Percentiles rank a stretch among this genome's conserved stretches.
Evolutionary conservation across 176 grass and related monocot genomes (phyloP).

Genomic region (Oryza australiensis): DNA sequence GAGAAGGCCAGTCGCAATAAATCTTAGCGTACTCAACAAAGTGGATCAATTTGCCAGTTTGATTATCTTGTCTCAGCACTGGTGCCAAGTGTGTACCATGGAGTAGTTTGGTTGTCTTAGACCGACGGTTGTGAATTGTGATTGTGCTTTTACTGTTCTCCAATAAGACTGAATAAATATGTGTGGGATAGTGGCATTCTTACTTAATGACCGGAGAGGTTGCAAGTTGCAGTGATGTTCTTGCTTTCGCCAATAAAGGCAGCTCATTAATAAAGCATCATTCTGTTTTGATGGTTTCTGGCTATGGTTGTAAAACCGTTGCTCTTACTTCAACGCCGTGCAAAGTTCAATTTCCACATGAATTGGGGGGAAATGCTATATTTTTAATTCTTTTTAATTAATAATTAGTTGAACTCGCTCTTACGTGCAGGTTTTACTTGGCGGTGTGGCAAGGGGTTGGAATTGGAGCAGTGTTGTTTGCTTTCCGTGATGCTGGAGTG

Average conservation of each 20-base stretch:
- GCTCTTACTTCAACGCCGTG: neutral
- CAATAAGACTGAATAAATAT: neutral
- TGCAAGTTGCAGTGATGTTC: neutral
- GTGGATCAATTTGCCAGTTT: neutral
- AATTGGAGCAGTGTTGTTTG: too few species aligned
- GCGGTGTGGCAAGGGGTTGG: too few species aligned
- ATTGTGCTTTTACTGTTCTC: neutral
- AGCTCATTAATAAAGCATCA: neutral
- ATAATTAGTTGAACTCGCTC: too few species aligned
- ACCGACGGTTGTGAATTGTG: neutral
- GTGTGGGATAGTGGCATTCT: neutral
- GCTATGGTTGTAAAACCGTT: neutral
- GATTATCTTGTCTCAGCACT: neutral
- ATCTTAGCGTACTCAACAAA: conserved; percentile 7
- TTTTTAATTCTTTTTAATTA: too few species aligned
- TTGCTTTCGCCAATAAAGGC: conserved; percentile 14
- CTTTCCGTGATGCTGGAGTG: too few species aligned
- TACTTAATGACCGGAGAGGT: neutral
- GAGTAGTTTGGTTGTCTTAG: neutral
- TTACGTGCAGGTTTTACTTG: too few species aligned
- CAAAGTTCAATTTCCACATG: neutral
- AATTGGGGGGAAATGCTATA: neutral
- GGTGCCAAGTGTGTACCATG: neutral
- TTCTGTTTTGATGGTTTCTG: neutral
- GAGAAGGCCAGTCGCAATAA: conserved; percentile 81